Evolutionary conservation across 2,329 filamentous ascomycete genomes (phyloP).

Genomic region (Esteya vermicola): DNA sequence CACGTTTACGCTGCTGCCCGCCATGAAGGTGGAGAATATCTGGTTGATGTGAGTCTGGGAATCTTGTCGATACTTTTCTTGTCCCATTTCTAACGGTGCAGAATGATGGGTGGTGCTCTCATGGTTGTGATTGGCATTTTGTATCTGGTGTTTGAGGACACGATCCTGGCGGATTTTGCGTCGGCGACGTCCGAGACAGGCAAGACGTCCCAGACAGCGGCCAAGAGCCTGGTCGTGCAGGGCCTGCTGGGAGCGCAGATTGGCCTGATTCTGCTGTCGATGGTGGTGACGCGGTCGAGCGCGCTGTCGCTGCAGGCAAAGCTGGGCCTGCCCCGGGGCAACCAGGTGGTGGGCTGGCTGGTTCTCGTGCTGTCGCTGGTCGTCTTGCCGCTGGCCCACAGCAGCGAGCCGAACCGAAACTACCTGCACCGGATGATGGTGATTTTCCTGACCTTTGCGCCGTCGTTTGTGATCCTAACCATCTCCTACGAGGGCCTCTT

Average conservation of each 20-base stretch:
- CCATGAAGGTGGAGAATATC: conserved; percentile 69
- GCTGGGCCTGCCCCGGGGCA: conserved; percentile 70
- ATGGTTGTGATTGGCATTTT: conserved; percentile 65
- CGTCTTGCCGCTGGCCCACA: conserved; percentile 66
- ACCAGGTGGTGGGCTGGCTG: conserved; percentile 74
- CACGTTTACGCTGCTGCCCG: conserved; percentile 75
- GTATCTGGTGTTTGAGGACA: conserved; percentile 71
- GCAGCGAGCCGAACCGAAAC: conserved; percentile 65
- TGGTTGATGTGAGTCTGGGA: conserved; percentile 50
- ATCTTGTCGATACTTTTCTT: neutral
- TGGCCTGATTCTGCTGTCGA: conserved; percentile 66
- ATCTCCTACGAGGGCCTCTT: conserved; percentile 97
- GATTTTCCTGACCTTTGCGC: conserved; percentile 84
- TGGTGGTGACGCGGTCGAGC: conserved; percentile 77
- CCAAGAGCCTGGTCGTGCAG: conserved; percentile 34
- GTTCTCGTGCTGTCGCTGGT: conserved; percentile 56
- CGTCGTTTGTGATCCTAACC: conserved; percentile 86
- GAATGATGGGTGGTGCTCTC: conserved; percentile 45
- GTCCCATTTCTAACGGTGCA: conserved; percentile 4
- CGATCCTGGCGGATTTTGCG: conserved; percentile 30
- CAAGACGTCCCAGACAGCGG: conserved; percentile 6
- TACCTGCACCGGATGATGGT: conserved; percentile 83
- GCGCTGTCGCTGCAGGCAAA: conserved; percentile 75
- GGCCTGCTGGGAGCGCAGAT: conserved; percentile 55
- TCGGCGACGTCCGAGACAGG: conserved; percentile 6